Conservation (phyloP, 139 green algal species). For the Closterium sp. region DNA sequence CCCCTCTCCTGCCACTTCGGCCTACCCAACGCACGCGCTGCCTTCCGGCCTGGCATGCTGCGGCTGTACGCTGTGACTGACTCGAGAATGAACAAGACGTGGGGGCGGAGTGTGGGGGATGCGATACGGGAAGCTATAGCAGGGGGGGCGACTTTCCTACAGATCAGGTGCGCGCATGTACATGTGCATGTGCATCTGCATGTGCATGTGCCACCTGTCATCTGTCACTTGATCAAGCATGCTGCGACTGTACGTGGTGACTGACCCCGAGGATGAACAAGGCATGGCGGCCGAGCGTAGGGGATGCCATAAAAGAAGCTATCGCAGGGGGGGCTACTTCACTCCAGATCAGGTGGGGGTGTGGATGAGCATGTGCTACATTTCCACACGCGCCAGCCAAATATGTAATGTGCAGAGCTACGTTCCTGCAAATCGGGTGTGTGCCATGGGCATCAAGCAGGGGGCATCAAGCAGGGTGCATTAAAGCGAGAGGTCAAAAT, state of each 20-base stretch:
- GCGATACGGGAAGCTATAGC: conserved; percentile 68
- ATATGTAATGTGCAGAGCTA: no score
- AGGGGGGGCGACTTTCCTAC: conserved; percentile 61
- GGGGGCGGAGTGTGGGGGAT: conserved; percentile 53
- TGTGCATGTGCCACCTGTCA: no score
- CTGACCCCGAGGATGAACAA: conserved; percentile 50
- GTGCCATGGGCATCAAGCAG: no score
- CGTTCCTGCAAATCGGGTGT: conserved; percentile 78
- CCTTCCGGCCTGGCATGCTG: not conserved
- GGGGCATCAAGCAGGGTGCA: no score
- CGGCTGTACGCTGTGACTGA: conserved; percentile 51
- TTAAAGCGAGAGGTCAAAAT: no score
- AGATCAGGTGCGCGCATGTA: not conserved
- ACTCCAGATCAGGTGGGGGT: conserved; percentile 77
- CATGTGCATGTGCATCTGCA: not conserved
- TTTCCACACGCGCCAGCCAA: no score
- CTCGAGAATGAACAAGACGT: conserved; percentile 47
- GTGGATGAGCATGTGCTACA: no score
- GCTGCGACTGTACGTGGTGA: conserved; percentile 49
- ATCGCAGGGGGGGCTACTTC: conserved; percentile 77
- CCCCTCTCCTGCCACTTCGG: not conserved
- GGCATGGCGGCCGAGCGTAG: conserved; percentile 39
- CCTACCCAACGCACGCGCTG: not conserved
- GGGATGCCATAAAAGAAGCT: conserved; percentile 66
- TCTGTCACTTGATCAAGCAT: no score